Conservation (phyloP, 352 stramenopile species). For the Globisporangium alternatum region DNA sequence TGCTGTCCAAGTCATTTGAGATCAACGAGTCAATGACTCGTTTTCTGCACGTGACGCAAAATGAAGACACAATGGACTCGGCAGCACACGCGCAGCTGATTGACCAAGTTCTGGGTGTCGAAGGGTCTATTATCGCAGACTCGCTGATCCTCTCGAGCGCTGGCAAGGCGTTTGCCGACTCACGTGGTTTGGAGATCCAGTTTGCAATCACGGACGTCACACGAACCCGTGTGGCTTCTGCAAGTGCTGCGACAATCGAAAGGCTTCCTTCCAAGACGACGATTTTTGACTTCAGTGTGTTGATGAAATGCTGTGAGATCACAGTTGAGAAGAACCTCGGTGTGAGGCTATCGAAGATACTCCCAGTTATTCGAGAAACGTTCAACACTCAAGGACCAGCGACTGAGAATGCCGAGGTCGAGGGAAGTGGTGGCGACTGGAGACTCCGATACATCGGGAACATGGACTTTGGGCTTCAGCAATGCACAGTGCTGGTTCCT, state of each 20-base stretch:
- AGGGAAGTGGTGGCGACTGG: constrained; percentile 23
- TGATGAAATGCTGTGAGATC: constrained; percentile 18
- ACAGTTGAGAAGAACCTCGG: constrained; percentile 13
- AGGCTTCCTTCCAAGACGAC: constrained; percentile 1
- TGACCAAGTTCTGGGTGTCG: constrained; percentile 30
- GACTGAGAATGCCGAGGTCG: neutral
- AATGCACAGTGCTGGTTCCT: constrained; percentile 29
- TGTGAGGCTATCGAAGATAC: neutral
- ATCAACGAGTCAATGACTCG: constrained; percentile 33
- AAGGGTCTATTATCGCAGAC: constrained; percentile 25
- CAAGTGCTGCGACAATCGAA: neutral
- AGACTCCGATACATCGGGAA: constrained; percentile 45
- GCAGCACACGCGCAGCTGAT: constrained; percentile 22
- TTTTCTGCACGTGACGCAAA: constrained; percentile 26
- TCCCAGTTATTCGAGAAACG: constrained; percentile 33
- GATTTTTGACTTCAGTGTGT: constrained; percentile 38
- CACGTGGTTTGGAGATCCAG: constrained; percentile 22
- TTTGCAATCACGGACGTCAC: constrained; percentile 49
- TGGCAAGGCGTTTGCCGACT: constrained; percentile 3
- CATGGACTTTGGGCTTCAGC: constrained; percentile 42
- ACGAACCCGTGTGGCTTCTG: constrained; percentile 4
- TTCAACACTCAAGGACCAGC: constrained; percentile 34
- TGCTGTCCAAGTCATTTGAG: constrained; percentile 33
- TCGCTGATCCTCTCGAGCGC: constrained; percentile 10
- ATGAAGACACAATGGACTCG: constrained; percentile 9